Evolutionary conservation across 345 rosid species (phyloP).

Genomic region (Eucalyptus grandis): DNA sequence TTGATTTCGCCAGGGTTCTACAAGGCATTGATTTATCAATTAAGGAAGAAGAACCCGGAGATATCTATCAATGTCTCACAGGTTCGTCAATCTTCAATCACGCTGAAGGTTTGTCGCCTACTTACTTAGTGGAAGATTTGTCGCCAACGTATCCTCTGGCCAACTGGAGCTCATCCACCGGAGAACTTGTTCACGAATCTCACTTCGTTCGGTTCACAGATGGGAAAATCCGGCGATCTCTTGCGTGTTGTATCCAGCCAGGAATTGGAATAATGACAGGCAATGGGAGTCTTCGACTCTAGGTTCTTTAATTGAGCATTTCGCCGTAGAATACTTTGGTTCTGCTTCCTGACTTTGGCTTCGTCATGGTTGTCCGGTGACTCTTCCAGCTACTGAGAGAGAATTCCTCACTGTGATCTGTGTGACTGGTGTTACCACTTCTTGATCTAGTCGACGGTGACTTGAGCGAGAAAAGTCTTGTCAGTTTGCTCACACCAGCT

Average conservation of each 20-base stretch:
- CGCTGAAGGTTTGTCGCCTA: not conserved
- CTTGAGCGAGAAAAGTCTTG: not conserved
- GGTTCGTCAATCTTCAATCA: not conserved
- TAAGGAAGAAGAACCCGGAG: too few species aligned
- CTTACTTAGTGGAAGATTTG: not conserved
- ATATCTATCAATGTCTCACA: too few species aligned
- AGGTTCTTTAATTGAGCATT: not conserved
- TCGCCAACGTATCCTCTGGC: not conserved
- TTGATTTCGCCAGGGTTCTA: not conserved
- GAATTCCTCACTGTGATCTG: not conserved
- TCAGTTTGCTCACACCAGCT: not conserved
- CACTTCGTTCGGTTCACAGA: not conserved
- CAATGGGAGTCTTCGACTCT: not conserved
- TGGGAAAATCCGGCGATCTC: not conserved
- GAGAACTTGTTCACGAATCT: not conserved
- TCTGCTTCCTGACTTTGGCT: not conserved
- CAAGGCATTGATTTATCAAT: too few species aligned
- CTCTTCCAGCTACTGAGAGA: not conserved
- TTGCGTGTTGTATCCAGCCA: not conserved
- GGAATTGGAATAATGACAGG: not conserved
- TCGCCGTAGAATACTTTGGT: not conserved
- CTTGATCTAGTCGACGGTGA: not conserved
- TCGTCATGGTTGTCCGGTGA: not conserved
- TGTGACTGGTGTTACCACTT: not conserved
- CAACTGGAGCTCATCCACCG: not conserved